Evolutionary conservation across 2,329 filamentous ascomycete species (phyloP).

Genomic region (Massarina eburnea): DNA sequence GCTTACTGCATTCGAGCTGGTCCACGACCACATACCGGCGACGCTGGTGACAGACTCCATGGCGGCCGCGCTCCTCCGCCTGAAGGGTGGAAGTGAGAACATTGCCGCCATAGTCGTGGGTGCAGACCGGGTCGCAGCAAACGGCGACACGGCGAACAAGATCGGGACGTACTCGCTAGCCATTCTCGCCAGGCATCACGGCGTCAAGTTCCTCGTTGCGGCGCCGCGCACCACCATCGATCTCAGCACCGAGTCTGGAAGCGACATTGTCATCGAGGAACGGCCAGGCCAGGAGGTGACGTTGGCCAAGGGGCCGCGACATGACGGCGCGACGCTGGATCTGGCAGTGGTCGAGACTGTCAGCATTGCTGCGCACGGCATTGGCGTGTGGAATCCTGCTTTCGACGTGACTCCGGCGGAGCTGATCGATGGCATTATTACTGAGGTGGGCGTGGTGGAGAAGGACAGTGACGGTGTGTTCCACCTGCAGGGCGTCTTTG

Average conservation of each 20-base stretch:
- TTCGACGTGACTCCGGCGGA: conserved; percentile 92
- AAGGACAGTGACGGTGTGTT: conserved; percentile 74
- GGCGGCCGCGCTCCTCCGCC: conserved; percentile 81
- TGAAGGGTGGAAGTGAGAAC: conserved; percentile 60
- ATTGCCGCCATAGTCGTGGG: conserved; percentile 90
- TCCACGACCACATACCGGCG: conserved; percentile 86
- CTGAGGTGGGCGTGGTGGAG: conserved; percentile 83
- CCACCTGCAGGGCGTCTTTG: conserved; percentile 52
- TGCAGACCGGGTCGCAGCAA: conserved; percentile 91
- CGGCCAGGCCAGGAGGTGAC: conserved; percentile 80
- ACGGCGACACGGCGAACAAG: conserved; percentile 98
- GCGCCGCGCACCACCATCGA: conserved; percentile 95
- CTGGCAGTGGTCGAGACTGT: conserved; percentile 67
- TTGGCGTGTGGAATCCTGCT: conserved; percentile 92
- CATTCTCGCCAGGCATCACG: conserved; percentile 84
- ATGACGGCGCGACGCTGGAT: conserved; percentile 65
- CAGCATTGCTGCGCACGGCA: conserved; percentile 74
- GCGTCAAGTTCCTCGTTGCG: conserved; percentile 91
- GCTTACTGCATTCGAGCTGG: conserved; percentile 93
- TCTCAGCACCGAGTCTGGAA: conserved; percentile 73
- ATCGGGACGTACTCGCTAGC: conserved; percentile 93
- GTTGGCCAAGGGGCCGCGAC: conserved; percentile 75
- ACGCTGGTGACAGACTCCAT: conserved; percentile 96
- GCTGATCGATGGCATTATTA: conserved; percentile 91
- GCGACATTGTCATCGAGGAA: conserved; percentile 88